Evolutionary conservation across 768 basidiomycete genomes (phyloP).

Genomic region (Russula sp.): DNA sequence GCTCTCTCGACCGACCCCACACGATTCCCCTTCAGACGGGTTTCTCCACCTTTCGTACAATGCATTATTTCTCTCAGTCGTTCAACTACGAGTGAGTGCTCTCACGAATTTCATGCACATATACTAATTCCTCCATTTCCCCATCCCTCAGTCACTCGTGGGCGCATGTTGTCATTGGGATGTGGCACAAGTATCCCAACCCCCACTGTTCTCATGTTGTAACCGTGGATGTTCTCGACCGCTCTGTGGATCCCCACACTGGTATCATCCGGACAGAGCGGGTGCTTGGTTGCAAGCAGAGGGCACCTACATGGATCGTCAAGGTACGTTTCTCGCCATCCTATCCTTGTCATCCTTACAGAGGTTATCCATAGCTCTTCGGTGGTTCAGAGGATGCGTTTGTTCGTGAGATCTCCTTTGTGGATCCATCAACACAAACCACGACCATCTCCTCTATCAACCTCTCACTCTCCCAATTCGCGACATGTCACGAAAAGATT

Average conservation of each 20-base stretch:
- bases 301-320: slow-evolving; percentile 85
- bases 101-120: neutral
- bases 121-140: neutral
- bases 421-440: slow-evolving; percentile 74
- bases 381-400: slow-evolving; percentile 93
- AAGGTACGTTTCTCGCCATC: slow-evolving; percentile 48
- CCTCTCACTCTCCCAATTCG: slow-evolving; percentile 90
- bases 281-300: slow-evolving; percentile 86
- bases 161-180: slow-evolving; percentile 84
- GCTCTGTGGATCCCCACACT: slow-evolving; percentile 72
- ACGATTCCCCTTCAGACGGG: neutral
- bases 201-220: slow-evolving; percentile 85
- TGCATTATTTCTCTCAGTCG: slow-evolving; percentile 85
- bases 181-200: slow-evolving; percentile 97
- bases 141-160: slow-evolving; percentile 65
- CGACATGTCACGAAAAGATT: slow-evolving; percentile 87
- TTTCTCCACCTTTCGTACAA: slow-evolving; percentile 27
- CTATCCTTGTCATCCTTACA: neutral
- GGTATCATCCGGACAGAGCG: slow-evolving; percentile 91
- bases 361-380: slow-evolving; percentile 49
- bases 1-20: slow-evolving; percentile 2
- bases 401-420: slow-evolving; percentile 89
- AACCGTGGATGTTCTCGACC: slow-evolving; percentile 81
- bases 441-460: slow-evolving; percentile 89
- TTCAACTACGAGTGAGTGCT: slow-evolving; percentile 73